Evolutionary conservation across 2,329 filamentous ascomycete species (phyloP), one percentile per base, ranked within the genome.

Genomic region (Trichocomaceae sp.): DNA sequence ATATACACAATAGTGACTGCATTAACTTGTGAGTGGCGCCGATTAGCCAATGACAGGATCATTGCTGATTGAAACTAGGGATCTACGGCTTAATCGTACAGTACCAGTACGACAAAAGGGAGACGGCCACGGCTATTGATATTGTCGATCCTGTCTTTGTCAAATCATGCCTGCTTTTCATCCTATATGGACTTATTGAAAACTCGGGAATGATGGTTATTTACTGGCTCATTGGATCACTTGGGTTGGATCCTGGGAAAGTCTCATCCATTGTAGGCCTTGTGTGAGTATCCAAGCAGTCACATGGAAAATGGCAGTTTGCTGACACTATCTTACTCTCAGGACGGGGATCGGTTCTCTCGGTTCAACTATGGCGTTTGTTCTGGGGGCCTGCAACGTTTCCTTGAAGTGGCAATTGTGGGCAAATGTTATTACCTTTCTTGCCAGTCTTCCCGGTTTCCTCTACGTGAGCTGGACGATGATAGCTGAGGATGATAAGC

Each of bases 171-270:
- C 33, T 48, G 15, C 31, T 54, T 19, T 54, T 52, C 20, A 48
- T 48, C 31, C 23, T 53, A 7, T 47, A 47, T 13, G 42, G 50
- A 6, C 35, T 53, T 20, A 47, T 29, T 10, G 50, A 47, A 20
- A 53, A 47, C 45, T 53, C 50, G 3, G 41, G 29, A 8, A 47
- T 47, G 50, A 29, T 47, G 12, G 7, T 47, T 22, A n/a, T 2
- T 2, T 53, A 53, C 44, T 53, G 50, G 50, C 22, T 53, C 13
- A 47, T 53, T 5, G 41, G 50, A 7, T 53, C 50, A 47, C 50
- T 53, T 2, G 50, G 41, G 2, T 26, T 53, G 22, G 42, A 47
- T n/a, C 50, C 50, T 17, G 50, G 42, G 12, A 19, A 53, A 20
- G 23, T 53, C 22, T 33, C 50, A 4, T 53, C 50, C 6, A 26